phyloP scores from a whole-genome alignment of 805 yeast species.

The Myxozyma melibiosi region DNA sequence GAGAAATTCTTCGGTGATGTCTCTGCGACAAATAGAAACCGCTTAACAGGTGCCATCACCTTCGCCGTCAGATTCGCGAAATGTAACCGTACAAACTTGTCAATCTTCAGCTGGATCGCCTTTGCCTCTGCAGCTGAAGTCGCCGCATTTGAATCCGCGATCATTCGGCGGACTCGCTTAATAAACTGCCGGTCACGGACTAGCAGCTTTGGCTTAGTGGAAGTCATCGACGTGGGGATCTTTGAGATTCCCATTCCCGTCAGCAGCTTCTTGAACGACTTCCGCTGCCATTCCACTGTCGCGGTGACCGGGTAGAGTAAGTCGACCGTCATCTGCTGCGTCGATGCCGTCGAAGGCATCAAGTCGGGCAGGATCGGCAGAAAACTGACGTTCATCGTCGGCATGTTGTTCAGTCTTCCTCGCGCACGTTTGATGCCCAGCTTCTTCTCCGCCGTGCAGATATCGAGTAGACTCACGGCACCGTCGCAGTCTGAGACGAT shows the following conservation, averaged over 20 bases:
- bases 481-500: conserved; percentile 18
- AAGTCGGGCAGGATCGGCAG: conserved; percentile 27
- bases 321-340: conserved; percentile 26
- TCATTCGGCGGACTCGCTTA: conserved; percentile 10
- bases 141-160: background rate
- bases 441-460: background rate
- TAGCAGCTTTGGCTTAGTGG: conserved; percentile 9
- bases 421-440: background rate
- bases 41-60: conserved; percentile 27
- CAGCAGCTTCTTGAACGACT: conserved; percentile 18
- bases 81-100: conserved; percentile 24
- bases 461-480: conserved; percentile 9
- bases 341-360: conserved; percentile 25
- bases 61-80: conserved; percentile 32
- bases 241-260: conserved; percentile 14
- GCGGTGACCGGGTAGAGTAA: conserved; percentile 30
- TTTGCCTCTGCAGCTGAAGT: background rate
- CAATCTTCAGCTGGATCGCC: conserved; percentile 1
- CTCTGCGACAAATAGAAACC: conserved; percentile 27
- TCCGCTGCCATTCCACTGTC: conserved; percentile 26
- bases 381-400: conserved; percentile 27
- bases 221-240: background rate
- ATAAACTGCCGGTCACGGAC: conserved; percentile 22
- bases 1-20: conserved; percentile 22
- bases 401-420: background rate